phyloP scores from a whole-genome alignment of 352 stramenopile species.

The Pythium monospermum region DNA sequence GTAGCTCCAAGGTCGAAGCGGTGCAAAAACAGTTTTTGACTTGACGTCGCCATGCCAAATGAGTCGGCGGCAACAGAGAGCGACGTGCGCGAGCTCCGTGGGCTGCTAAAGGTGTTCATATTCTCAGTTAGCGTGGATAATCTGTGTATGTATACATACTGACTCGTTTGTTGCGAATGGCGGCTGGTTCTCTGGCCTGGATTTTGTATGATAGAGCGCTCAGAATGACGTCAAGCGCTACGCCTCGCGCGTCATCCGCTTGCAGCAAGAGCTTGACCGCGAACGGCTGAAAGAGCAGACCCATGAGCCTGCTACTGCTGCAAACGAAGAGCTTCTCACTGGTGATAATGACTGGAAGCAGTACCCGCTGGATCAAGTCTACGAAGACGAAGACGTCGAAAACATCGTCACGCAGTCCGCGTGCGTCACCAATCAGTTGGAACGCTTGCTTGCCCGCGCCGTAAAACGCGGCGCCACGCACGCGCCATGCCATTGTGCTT shows the following conservation, averaged over 20 bases:
- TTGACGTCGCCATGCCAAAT: no score
- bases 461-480: conserved; percentile 4
- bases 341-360: no score
- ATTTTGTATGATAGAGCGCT: conserved; percentile 12
- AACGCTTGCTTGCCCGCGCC: background rate
- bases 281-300: conserved; percentile 12
- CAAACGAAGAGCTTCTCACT: no score
- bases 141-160: no score
- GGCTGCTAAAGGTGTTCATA: conserved; percentile 12
- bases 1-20: no score
- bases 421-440: conserved; percentile 3
- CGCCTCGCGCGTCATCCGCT: conserved; percentile 17
- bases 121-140: no score
- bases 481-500: no score
- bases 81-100: conserved; percentile 15
- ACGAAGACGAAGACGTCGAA: conserved; percentile 1
- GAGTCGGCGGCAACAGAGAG: background rate
- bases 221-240: conserved; percentile 25
- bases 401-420: background rate
- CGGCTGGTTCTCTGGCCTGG: background rate
- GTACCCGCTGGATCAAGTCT: background rate
- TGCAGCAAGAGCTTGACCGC: conserved; percentile 21
- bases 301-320: background rate
- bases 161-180: background rate
- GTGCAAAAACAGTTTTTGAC: no score